These are phyloP conservation scores for Phytophthora melonis DNA, from an alignment of 352 stramenopile species.

Conservation along the genomic window DNA sequence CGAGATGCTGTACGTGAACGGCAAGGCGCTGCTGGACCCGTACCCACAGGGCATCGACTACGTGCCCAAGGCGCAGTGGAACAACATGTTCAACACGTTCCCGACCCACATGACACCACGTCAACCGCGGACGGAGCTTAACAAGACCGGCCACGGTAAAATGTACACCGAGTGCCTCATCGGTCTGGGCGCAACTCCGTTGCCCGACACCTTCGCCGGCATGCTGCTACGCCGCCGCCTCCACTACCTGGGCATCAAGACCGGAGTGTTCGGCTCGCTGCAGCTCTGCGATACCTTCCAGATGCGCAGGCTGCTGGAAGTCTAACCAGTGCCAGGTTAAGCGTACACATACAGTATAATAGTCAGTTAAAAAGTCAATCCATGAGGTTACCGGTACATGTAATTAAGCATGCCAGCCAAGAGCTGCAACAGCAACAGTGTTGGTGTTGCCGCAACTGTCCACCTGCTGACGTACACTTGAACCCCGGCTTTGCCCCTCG, in stretches of 20 bases:
- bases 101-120: conserved; percentile 46
- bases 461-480: conserved; percentile 15
- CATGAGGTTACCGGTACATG: too few species aligned
- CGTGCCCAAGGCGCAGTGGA: conserved; percentile 35
- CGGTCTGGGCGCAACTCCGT: conserved; percentile 43
- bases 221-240: conserved; percentile 46
- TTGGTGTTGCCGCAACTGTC: too few species aligned
- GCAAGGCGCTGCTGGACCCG: conserved; percentile 32
- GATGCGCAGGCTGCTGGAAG: conserved; percentile 19
- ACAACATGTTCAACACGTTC: conserved; percentile 55
- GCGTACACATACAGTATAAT: conserved; percentile 4
- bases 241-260: conserved; percentile 40
- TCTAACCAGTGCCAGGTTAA: conserved; percentile 9
- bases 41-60: conserved; percentile 41
- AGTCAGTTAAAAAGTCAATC: not conserved
- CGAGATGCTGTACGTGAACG: conserved; percentile 41
- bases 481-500: conserved; percentile 13
- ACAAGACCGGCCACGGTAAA: conserved; percentile 25
- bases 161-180: conserved; percentile 52
- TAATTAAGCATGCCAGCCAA: not conserved
- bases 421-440: too few species aligned
- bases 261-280: conserved; percentile 28
- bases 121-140: conserved; percentile 26
- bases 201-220: conserved; percentile 43
- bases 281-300: conserved; percentile 31